Conservation (phyloP, 2,329 filamentous ascomycete species). For the Peltaster fructicola region DNA sequence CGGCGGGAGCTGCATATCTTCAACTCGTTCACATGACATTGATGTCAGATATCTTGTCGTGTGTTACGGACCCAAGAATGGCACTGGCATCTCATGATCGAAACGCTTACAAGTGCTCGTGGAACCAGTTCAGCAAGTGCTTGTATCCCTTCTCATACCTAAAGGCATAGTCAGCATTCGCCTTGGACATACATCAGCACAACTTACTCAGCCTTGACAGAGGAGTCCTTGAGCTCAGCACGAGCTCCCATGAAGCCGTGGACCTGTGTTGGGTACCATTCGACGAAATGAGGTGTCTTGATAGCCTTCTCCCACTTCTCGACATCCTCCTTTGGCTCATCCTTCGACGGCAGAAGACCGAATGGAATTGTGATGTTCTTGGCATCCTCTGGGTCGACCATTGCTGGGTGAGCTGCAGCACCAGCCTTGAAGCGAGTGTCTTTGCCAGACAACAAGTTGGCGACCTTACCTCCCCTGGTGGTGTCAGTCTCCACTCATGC, state of each 20-base stretch:
- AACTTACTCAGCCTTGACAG: constrained; percentile 30
- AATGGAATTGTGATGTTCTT: constrained; percentile 38
- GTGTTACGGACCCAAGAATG: not conserved
- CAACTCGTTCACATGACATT: not conserved
- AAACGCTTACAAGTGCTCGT: constrained; percentile 35
- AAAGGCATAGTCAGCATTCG: too few species aligned
- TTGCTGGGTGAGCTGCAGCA: constrained; percentile 39
- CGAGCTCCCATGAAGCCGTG: constrained; percentile 21
- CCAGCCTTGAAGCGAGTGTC: constrained; percentile 40
- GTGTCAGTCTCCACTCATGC: constrained; percentile 21
- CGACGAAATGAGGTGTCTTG: constrained; percentile 27
- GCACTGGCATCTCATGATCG: too few species aligned
- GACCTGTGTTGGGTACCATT: constrained; percentile 32
- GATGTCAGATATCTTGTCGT: not conserved
- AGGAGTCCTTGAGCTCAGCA: constrained; percentile 27
- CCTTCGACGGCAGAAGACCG: constrained; percentile 38
- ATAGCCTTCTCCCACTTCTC: constrained; percentile 31
- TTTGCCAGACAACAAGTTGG: constrained; percentile 33
- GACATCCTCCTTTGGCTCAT: constrained; percentile 36
- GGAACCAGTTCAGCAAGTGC: constrained; percentile 32
- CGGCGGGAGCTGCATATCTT: not conserved
- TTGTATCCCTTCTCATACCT: constrained; percentile 35
- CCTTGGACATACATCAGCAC: too few species aligned
- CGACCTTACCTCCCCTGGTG: constrained; percentile 28
- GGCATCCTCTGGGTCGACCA: constrained; percentile 42